These are phyloP conservation scores for Phaeosphaeria sp. DNA, from an alignment of 2,329 filamentous ascomycete species.

Conservation along the genomic window DNA sequence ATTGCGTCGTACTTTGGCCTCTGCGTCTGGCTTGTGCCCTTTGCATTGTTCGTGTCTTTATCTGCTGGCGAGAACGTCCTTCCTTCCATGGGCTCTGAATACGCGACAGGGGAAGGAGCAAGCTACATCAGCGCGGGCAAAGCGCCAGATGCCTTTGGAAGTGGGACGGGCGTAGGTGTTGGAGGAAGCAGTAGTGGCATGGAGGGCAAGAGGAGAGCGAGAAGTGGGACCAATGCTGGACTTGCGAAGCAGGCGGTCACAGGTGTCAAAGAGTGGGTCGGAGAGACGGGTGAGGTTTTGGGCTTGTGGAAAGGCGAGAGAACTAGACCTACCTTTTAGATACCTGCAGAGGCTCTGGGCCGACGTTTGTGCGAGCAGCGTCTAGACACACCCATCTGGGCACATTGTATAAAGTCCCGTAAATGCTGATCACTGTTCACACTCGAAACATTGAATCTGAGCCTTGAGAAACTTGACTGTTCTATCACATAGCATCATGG, in stretches of 20 bases:
- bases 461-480: too few relatives aligned
- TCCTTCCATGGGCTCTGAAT: constrained; percentile 86
- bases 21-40: constrained; percentile 96
- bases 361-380: constrained; percentile 9
- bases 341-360: neutral
- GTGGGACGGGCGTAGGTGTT: constrained; percentile 39
- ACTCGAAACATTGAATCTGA: too few relatives aligned
- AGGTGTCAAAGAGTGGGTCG: constrained; percentile 69
- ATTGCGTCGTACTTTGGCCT: constrained; percentile 96
- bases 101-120: constrained; percentile 65
- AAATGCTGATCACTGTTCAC: too few relatives aligned
- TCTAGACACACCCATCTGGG: neutral
- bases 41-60: constrained; percentile 91
- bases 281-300: constrained; percentile 66
- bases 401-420: neutral
- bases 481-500: too few relatives aligned
- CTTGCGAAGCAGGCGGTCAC: constrained; percentile 66
- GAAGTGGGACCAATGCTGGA: constrained; percentile 59
- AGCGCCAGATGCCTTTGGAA: constrained; percentile 37
- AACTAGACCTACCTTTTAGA: constrained; percentile 53
- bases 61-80: constrained; percentile 95
- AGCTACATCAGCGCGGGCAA: constrained; percentile 55
- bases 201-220: constrained; percentile 49
- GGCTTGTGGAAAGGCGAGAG: constrained; percentile 67
- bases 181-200: constrained; percentile 19